phyloP scores from a whole-genome alignment of 2,329 filamentous ascomycete genomes.

The Beauveria scarabaeidicola region DNA sequence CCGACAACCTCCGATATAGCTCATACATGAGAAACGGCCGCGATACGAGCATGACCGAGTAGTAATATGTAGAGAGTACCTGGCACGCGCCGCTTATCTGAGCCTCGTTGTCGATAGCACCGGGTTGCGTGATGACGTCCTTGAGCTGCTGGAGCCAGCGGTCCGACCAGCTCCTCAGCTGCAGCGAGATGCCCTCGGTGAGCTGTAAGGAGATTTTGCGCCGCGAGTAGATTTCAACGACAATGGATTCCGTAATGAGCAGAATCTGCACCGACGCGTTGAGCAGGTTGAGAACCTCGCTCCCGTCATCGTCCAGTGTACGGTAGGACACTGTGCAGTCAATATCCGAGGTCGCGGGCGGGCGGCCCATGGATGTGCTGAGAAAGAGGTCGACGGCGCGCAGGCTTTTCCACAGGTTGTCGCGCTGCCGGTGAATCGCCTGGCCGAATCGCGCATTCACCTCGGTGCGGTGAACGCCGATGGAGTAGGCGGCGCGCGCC shows the following conservation, averaged over 20 bases:
- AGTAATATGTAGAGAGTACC: conserved; percentile 45
- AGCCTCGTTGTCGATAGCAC: conserved; percentile 16
- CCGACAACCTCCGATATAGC: conserved; percentile 36
- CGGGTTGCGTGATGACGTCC: conserved; percentile 23
- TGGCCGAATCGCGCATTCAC: conserved; percentile 44
- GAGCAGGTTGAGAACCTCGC: conserved; percentile 36
- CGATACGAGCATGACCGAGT: conserved; percentile 49
- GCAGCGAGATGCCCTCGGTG: conserved; percentile 44
- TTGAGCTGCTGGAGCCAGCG: conserved; percentile 40
- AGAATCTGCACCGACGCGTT: conserved; percentile 46
- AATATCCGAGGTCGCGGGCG: conserved; percentile 43
- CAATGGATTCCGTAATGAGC: conserved; percentile 40
- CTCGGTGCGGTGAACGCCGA: conserved; percentile 45
- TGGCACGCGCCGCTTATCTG: conserved; percentile 40
- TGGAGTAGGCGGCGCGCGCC: conserved; percentile 42
- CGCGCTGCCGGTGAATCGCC: conserved; percentile 34
- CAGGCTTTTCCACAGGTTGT: conserved; percentile 46
- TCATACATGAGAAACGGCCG: conserved; percentile 50
- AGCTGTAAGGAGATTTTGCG: conserved; percentile 44
- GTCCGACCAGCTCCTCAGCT: conserved; percentile 43
- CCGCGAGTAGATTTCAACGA: conserved; percentile 44
- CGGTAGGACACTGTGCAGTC: conserved; percentile 46
- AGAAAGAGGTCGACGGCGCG: conserved; percentile 44
- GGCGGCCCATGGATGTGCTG: conserved; percentile 45
- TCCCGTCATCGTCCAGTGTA: conserved; percentile 24